Percentiles rank a stretch among this genome's conserved stretches.
These are phyloP conservation scores for Poa annua DNA, from an alignment of 176 grass and related monocot genomes.

Conservation along the genomic window DNA sequence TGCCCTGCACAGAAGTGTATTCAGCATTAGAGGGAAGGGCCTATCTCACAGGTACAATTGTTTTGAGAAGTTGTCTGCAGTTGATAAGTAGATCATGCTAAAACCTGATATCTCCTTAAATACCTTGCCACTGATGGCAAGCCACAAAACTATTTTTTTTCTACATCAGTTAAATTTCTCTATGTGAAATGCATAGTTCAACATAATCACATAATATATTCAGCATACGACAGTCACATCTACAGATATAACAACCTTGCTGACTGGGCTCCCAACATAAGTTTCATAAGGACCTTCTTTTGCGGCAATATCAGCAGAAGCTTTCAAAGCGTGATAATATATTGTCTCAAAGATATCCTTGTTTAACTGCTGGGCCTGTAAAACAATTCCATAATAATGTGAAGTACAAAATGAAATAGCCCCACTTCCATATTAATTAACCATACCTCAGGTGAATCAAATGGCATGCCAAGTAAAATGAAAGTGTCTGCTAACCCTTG, in stretches of 20 bases:
- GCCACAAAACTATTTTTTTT: background rate
- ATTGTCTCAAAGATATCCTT: conserved; percentile 81
- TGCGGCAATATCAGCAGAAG: conserved; percentile 64
- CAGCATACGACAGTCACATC: background rate
- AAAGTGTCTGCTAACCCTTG: conserved; percentile 78
- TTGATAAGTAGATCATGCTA: background rate
- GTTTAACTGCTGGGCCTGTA: conserved; percentile 66
- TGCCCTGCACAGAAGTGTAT: conserved; percentile 53
- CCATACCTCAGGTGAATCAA: conserved; percentile 72
- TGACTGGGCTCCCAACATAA: conserved; percentile 65
- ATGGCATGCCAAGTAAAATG: conserved; percentile 86
- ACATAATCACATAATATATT: background rate
- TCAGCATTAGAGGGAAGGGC: background rate
- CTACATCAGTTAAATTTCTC: background rate
- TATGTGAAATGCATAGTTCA: background rate
- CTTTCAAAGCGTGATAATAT: conserved; percentile 76
- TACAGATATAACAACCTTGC: conserved; percentile 52
- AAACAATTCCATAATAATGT: conserved; percentile 8
- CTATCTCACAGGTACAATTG: background rate
- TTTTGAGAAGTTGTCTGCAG: background rate
- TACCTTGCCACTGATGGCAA: background rate
- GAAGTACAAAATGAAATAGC: conserved; percentile 12
- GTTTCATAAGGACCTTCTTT: conserved; percentile 74
- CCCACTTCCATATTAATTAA: background rate
- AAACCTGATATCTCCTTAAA: background rate